Conservation (phyloP, 176 grass and related monocot genomes). For the Avena insularis region DNA sequence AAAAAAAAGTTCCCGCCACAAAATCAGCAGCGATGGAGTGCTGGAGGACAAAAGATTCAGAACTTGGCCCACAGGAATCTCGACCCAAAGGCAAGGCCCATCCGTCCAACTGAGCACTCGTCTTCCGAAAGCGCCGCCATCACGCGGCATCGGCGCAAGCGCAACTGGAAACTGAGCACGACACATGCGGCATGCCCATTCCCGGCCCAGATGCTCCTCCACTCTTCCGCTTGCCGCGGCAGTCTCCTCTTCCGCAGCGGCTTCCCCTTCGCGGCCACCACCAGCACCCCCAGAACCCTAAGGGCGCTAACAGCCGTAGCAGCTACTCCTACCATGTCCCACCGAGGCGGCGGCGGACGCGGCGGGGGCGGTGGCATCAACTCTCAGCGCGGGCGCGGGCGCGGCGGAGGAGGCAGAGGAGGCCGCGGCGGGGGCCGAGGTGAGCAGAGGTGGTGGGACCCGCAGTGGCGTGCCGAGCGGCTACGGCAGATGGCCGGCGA, state of each 20-base stretch:
- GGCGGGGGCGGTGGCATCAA: constrained; percentile 51
- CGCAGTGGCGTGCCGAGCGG: constrained; percentile 82
- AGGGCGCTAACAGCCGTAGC: constrained; percentile 28
- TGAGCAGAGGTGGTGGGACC: constrained; percentile 94
- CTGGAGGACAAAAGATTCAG: too few species aligned
- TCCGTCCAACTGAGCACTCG: background rate
- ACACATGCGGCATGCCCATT: background rate
- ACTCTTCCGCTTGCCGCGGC: constrained; percentile 33
- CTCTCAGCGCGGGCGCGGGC: constrained; percentile 53
- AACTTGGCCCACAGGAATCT: background rate
- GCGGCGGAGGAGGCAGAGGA: constrained; percentile 46
- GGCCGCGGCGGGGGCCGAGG: constrained; percentile 58
- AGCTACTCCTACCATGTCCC: constrained; percentile 51
- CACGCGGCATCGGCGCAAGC: background rate
- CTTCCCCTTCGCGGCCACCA: background rate
- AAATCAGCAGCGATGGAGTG: too few species aligned
- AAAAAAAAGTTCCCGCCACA: too few species aligned
- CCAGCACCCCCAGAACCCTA: constrained; percentile 19
- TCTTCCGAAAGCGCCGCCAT: background rate
- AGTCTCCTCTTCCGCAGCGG: constrained; percentile 7
- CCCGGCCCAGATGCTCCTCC: constrained; percentile 41
- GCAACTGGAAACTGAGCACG: background rate
- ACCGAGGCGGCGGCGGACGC: constrained; percentile 66
- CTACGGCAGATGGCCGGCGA: constrained; percentile 80
- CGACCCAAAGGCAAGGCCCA: background rate